Evolutionary conservation across 192 early-diverging fungal genomes (phyloP), one percentile per base, ranked within the genome.

Genomic region (Polychytrium aggregatum): DNA sequence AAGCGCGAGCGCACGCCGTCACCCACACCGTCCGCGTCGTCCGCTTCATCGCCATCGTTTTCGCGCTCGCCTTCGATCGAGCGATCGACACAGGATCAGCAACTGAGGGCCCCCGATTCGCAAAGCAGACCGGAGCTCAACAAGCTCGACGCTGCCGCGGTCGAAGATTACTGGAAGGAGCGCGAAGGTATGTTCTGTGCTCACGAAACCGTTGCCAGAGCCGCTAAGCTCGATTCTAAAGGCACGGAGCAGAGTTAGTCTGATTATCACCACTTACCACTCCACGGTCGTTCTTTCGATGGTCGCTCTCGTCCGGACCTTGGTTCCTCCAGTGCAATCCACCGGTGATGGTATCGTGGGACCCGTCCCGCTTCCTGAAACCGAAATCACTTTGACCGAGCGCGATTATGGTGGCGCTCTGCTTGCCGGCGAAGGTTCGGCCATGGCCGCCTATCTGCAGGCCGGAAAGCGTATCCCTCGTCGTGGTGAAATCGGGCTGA

Each of bases 401-500:
- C 67, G 82, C 41, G 76, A 65, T 46, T 90, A 88, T 63, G 90
- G 90, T 53, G 76, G 79, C 13, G 82, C 84, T 4, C 65, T 92
- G 39, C 60, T 90, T 33, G 82, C 88, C 3, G 91, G 93, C 48
- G 91, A 92, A 72, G 91, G 88, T 50, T 78, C 86, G 0, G 88
- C 90, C 0, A 88, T 90, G 83, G 86, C 86, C 0, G 69, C 69
- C 40, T 96, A 84, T 67, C 80, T 94, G 24, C 84, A 90, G 50
- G 77, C 84, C 39, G 90, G 90, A 28, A 90, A 96, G 59, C 86
- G 92, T 52, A 94, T 98, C 53, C 92, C 92, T 2, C 84, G 92
- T 43, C 83, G 92, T 68, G 95, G 92, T 70, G 95, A 98, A 67
- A 90, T 98, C 65, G 92, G 92, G 38, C 62, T 94, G 18, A 79